These are phyloP conservation scores for Grammothele lineata DNA, from an alignment of 768 basidiomycete genomes.

Conservation along the genomic window DNA sequence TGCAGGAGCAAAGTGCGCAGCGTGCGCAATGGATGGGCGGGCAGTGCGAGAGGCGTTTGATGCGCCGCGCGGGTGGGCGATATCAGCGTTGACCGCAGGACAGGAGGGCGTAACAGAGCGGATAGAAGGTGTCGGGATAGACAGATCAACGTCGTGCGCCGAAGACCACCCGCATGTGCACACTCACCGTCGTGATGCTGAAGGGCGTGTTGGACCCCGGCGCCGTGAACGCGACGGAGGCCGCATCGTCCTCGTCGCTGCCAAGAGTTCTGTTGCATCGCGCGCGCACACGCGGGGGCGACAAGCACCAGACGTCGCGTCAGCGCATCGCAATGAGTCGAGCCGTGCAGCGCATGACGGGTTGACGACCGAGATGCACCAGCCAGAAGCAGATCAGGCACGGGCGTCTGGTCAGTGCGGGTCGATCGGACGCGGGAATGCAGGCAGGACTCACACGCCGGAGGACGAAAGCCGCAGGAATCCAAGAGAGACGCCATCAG, in stretches of 20 bases:
- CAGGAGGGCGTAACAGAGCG: background rate
- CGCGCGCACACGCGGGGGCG: too few relatives aligned
- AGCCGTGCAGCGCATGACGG: conserved; percentile 1
- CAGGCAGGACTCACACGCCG: conserved; percentile 12
- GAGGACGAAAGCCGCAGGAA: conserved; percentile 8
- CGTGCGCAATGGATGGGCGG: background rate
- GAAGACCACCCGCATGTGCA: too few relatives aligned
- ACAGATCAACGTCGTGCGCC: conserved; percentile 23
- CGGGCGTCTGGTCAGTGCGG: too few relatives aligned
- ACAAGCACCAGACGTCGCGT: too few relatives aligned
- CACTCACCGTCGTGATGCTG: conserved; percentile 1
- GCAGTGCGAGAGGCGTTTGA: background rate
- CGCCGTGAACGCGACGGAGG: conserved; percentile 7
- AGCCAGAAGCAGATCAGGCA: background rate
- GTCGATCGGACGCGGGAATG: conserved; percentile 3
- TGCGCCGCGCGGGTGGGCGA: background rate
- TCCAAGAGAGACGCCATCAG: background rate
- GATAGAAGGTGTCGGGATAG: background rate
- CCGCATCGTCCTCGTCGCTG: background rate
- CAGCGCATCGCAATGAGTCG: background rate
- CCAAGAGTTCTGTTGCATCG: conserved; percentile 1
- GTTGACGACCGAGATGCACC: background rate
- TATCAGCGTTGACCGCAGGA: background rate
- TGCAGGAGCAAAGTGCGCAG: background rate
- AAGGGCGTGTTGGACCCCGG: conserved; percentile 4